A percentile compares a stretch with the other conserved stretches of the same genome.
Evolutionary conservation across 2,329 filamentous ascomycete species (phyloP).

Genomic region (Sporothrix phasma): DNA sequence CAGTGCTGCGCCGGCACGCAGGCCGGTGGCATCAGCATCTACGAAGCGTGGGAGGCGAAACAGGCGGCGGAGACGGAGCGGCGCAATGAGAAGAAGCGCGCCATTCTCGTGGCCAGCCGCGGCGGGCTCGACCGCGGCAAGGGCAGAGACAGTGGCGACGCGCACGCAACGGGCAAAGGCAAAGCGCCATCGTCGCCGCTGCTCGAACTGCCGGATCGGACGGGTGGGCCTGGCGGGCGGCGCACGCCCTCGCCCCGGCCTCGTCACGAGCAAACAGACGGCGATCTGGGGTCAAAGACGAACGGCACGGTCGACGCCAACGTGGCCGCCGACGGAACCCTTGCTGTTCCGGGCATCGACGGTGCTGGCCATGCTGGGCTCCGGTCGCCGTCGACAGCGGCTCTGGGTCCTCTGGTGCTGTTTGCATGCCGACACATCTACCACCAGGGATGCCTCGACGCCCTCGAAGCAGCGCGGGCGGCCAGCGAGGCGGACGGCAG

Average conservation of each 20-base stretch:
- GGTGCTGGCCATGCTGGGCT: background rate
- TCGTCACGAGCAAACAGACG: background rate
- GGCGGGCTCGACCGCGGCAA: conserved; percentile 29
- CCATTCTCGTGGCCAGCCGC: conserved; percentile 12
- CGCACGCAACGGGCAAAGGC: conserved; percentile 28
- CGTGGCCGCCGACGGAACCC: background rate
- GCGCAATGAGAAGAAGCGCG: conserved; percentile 25
- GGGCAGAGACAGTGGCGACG: conserved; percentile 26
- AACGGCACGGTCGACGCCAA: background rate
- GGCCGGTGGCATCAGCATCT: conserved; percentile 42
- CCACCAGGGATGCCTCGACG: conserved; percentile 59
- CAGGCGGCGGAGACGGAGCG: conserved; percentile 38
- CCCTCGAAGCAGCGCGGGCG: conserved; percentile 44
- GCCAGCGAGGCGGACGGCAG: background rate
- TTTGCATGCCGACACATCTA: conserved; percentile 63
- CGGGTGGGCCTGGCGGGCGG: background rate
- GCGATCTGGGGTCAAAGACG: conserved; percentile 16
- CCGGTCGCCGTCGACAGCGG: conserved; percentile 24
- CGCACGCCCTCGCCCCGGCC: conserved; percentile 11
- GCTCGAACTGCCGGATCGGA: background rate
- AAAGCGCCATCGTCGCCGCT: conserved; percentile 23
- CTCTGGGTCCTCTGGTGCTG: conserved; percentile 56
- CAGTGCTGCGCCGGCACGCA: background rate
- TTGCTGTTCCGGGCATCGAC: conserved; percentile 19
- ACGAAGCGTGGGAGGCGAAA: conserved; percentile 69